Evolutionary conservation across 2,329 filamentous ascomycete genomes (phyloP), one percentile per base, ranked within the genome.

Genomic region (Talaromyces rugulosus): DNA sequence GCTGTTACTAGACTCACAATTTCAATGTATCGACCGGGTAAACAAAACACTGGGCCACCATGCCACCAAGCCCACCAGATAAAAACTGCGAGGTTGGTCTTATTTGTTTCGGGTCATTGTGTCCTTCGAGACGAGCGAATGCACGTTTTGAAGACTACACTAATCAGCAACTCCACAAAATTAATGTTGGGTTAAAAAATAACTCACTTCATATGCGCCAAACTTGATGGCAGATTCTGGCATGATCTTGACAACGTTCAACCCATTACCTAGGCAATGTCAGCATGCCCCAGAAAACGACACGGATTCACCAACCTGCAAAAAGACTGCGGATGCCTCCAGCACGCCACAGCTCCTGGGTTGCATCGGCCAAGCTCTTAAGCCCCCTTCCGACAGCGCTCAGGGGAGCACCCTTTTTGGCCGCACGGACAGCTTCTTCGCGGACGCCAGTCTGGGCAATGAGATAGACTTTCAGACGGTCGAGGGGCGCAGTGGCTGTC

Each of bases 161-260:
- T 8, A 33, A 59, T 74, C 56, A 73, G 47, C 14, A 52, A 34
- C 18, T 12, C 8, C 4, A 6, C 4, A 6, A n/a, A 16, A 47
- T 50, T 31, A 50, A 28, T 50, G 6, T 31, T 14, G 64, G 63
- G 14, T 2, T 9, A 3, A 18, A 40, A 34, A 9, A 30, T 12
- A 58, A 59, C 77, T 69, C 74, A 85, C 85, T 80, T 99, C 95
- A 72, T 97, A 99, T 23, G 93, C 94, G 63, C 95, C 95, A 74
- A 99, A 99, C 77, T 97, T 96, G 73, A 99, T 96, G 30, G 95
- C 94, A 31, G 94, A 97, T 79, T 99, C 95, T 0, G 95, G 95
- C 92, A 98, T 96, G 64, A 99, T 95, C 77, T 99, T 99, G 71
- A 97, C 77, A 2, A 99, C 92, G 69, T 99, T 99, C 68, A 99